Evolutionary conservation across 805 yeast species (phyloP).

Genomic region (Komagataella pseudopastoris): DNA sequence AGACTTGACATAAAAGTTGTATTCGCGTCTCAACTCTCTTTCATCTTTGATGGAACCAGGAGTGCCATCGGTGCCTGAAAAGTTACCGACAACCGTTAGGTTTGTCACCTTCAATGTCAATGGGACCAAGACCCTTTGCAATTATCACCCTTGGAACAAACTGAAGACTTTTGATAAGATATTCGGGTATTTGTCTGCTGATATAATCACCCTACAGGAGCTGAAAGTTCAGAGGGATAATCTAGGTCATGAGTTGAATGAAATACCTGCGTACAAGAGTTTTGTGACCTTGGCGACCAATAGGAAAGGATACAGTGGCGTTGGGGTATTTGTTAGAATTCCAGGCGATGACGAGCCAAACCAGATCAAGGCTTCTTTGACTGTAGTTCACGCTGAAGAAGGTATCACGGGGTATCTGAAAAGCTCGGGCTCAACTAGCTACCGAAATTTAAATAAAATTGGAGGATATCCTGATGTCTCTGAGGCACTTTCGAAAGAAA

Average conservation of each 20-base stretch:
- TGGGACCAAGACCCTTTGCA: constrained; percentile 67
- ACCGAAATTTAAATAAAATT: constrained; percentile 21
- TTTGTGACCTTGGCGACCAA: constrained; percentile 55
- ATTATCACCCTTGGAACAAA: constrained; percentile 76
- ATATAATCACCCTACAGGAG: constrained; percentile 80
- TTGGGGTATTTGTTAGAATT: constrained; percentile 62
- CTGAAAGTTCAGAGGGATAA: constrained; percentile 50
- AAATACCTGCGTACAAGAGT: constrained; percentile 26
- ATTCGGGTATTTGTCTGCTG: constrained; percentile 47
- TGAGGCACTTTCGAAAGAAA: constrained; percentile 16
- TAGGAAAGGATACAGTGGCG: constrained; percentile 86
- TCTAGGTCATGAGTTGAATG: constrained; percentile 22
- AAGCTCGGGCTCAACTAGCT: constrained; percentile 8
- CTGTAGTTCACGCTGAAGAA: constrained; percentile 70
- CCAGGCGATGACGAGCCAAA: constrained; percentile 31
- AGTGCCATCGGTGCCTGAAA: not conserved
- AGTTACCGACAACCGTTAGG: constrained; percentile 3
- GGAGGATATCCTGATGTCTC: constrained; percentile 53
- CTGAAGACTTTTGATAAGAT: constrained; percentile 25
- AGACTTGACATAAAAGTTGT: not conserved
- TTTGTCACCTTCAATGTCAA: constrained; percentile 63
- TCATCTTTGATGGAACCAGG: not conserved
- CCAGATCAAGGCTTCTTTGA: constrained; percentile 21
- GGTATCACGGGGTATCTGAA: constrained; percentile 67
- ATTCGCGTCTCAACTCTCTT: not conserved